Percentiles rank a stretch among this genome's conserved stretches.
phyloP scores from a whole-genome alignment of 352 stramenopile genomes.

The Globisporangium ultimum region DNA sequence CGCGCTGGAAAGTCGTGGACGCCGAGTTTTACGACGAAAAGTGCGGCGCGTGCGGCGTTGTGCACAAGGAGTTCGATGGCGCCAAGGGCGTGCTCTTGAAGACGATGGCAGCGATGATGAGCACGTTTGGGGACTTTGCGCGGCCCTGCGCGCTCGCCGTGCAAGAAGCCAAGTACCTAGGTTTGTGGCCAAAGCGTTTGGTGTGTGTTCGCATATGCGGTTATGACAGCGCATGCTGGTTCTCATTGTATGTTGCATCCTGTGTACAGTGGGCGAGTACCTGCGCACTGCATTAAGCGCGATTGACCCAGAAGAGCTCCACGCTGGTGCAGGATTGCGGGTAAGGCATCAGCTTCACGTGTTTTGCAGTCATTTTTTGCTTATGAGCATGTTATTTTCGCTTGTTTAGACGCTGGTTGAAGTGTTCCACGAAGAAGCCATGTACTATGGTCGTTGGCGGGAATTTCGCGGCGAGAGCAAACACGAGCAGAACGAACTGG shows the following conservation, averaged over 20 bases:
- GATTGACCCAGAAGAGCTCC: slow-evolving; percentile 43
- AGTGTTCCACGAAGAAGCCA: slow-evolving; percentile 71
- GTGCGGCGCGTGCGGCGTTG: slow-evolving; percentile 49
- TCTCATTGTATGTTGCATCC: background rate
- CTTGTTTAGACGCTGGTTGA: slow-evolving; percentile 60
- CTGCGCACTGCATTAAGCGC: slow-evolving; percentile 34
- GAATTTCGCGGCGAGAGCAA: slow-evolving; percentile 83
- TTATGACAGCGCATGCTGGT: background rate
- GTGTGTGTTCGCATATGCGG: background rate
- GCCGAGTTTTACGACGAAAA: slow-evolving; percentile 63
- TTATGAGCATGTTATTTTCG: no score
- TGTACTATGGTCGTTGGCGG: slow-evolving; percentile 83
- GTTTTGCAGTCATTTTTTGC: slow-evolving; percentile 2
- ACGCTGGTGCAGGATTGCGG: slow-evolving; percentile 37
- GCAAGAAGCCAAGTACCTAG: slow-evolving; percentile 49
- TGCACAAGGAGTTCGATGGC: slow-evolving; percentile 41
- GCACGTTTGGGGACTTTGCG: slow-evolving; percentile 69
- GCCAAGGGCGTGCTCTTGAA: slow-evolving; percentile 42
- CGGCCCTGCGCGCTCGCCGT: slow-evolving; percentile 56
- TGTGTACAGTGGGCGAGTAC: slow-evolving; percentile 48
- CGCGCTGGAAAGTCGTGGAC: slow-evolving; percentile 71
- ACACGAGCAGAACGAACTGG: slow-evolving; percentile 70
- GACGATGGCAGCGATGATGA: slow-evolving; percentile 82
- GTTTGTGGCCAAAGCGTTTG: slow-evolving; percentile 18
- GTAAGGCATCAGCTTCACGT: slow-evolving; percentile 14